These are phyloP conservation scores for Hemisphaericaspora subhashii DNA, from an alignment of 1,139 yeast genomes.

Conservation along the genomic window DNA sequence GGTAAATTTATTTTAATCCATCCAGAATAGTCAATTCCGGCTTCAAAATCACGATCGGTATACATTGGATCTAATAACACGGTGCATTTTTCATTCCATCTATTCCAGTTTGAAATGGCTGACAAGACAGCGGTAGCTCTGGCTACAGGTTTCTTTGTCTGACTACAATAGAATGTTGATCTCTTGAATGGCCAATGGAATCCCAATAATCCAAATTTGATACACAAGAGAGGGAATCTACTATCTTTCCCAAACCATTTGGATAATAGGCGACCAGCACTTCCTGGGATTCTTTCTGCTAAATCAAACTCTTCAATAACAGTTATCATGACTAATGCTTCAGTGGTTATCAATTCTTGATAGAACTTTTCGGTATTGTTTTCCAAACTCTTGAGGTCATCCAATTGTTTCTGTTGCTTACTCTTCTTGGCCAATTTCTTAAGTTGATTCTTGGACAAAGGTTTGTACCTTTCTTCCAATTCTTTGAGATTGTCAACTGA, in stretches of 20 bases:
- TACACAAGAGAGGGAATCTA: constrained; percentile 28
- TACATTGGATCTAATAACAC: constrained; percentile 41
- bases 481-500: constrained; percentile 11
- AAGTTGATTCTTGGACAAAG: constrained; percentile 36
- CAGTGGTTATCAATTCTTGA: constrained; percentile 36
- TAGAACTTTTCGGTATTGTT: constrained; percentile 26
- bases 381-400: constrained; percentile 16
- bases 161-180: constrained; percentile 37
- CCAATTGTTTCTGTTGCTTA: constrained; percentile 13
- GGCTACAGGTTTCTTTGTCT: constrained; percentile 40
- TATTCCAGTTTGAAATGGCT: constrained; percentile 39
- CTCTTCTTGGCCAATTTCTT: constrained; percentile 33
- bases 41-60: constrained; percentile 31
- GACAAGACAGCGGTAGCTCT: constrained; percentile 40
- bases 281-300: constrained; percentile 31
- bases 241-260: constrained; percentile 32
- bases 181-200: constrained; percentile 51
- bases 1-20: too few relatives aligned
- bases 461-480: constrained; percentile 17
- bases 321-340: constrained; percentile 40
- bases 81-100: constrained; percentile 26
- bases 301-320: constrained; percentile 37
- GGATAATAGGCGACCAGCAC: constrained; percentile 24
- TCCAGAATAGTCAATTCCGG: constrained; percentile 38
- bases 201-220: constrained; percentile 41